Base-by-base conservation (phyloP, 116 monocot genomes). In the Trichopus zeylanicus region DNA sequence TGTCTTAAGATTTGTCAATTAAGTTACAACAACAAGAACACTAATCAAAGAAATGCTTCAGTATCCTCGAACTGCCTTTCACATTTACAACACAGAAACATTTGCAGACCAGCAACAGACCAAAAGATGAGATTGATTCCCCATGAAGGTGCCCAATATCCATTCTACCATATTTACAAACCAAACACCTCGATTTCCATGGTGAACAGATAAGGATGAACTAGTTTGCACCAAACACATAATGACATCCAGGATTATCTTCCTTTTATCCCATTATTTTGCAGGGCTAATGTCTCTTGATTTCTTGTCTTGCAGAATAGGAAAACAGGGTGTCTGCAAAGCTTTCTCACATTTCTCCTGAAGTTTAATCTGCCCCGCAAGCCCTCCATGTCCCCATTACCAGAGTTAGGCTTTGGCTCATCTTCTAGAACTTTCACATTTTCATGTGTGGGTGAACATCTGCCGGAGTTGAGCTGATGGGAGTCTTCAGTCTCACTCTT, bases 251-350 rank as follows among this genome's bases (percentile, higher is more conserved):
- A 59, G 20, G 58, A n/a, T 38, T 59, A 20, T 26, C 58, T 59
- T 34, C 29, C 19, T 33, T 57, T 32, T 57, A 3, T 28, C 0
- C 31, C 29, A 7, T 20, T 15, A 28, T 23, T 34, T n/a, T 57
- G 10, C 31, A 33, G 33, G 0, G 16, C 31, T 21, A 30, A 57
- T 1, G 18, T 57, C 62, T 30, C 56, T 52, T 3, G 62, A 49
- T 46, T 81, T 82, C 68, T 71, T 78, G 20, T 69, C 38, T 69
- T 76, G 51, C 71, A 85, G 61, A 85, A 60, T 27, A 79, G 82
- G 46, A 89, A 71, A 46, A 81, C 60, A 5, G 84, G 78, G 29
- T 84, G 78, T 32, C 70, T 60, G 54, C 78, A 89, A 31, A 90
- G 65, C 65, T 79, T 89, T 53, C 73, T 67, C 4, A 82, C 79